These are phyloP conservation scores for Zymoseptoria tritici DNA, from an alignment of 2,329 filamentous ascomycete species.

Conservation along the genomic window DNA sequence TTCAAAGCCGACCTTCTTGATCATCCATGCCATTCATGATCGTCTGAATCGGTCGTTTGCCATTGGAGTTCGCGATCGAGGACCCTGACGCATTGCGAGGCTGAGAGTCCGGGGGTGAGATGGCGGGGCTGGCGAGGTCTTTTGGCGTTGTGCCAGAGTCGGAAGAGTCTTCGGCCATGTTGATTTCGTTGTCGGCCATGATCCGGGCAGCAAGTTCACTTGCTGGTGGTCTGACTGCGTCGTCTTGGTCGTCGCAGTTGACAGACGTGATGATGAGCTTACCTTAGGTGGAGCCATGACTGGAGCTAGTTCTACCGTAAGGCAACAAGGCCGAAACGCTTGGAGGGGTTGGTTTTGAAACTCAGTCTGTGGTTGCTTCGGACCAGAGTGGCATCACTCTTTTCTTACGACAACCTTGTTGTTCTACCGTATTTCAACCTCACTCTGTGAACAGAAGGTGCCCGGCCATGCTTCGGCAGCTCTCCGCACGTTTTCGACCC, in stretches of 20 bases:
- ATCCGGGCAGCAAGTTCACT: background rate
- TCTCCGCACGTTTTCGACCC: too few species aligned
- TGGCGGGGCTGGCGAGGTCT: slow-evolving; percentile 24
- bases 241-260: background rate
- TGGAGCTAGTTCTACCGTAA: background rate
- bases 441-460: background rate
- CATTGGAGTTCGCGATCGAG: slow-evolving; percentile 30
- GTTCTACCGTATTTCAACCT: background rate
- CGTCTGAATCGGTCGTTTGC: slow-evolving; percentile 31
- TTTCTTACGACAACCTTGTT: background rate
- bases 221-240: background rate
- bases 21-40: slow-evolving; percentile 28
- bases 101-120: slow-evolving; percentile 51
- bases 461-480: too few species aligned
- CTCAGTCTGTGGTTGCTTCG: too few species aligned
- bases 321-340: background rate
- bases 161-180: background rate
- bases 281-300: background rate
- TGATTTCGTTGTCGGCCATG: background rate
- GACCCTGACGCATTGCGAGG: slow-evolving; percentile 21
- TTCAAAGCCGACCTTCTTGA: slow-evolving; percentile 12
- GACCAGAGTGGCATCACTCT: background rate
- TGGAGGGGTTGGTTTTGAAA: background rate
- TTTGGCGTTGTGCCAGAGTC: slow-evolving; percentile 33
- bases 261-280: background rate